Conservation (phyloP, 2,329 filamentous ascomycete genomes). For the Mycosphaerella sp. region DNA sequence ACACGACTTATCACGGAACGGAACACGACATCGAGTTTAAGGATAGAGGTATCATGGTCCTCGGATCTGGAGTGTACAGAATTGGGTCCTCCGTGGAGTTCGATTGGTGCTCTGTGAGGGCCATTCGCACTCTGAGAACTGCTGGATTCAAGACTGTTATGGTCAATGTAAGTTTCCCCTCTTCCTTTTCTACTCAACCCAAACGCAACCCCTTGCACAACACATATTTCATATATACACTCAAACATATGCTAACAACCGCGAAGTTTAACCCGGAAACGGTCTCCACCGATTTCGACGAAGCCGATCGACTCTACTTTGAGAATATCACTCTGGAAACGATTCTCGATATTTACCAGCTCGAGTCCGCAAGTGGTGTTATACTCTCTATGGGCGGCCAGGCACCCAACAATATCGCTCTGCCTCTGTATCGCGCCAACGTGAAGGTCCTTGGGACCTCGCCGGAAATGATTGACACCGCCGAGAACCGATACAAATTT, state of each 20-base stretch:
- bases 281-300: constrained; percentile 72
- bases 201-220: background rate
- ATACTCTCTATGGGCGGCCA: constrained; percentile 96
- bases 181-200: background rate
- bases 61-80: constrained; percentile 91
- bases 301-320: constrained; percentile 91
- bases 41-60: constrained; percentile 91
- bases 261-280: constrained; percentile 67
- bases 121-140: constrained; percentile 81
- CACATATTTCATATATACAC: background rate
- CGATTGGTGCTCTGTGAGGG: constrained; percentile 96
- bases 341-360: constrained; percentile 85
- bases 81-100: constrained; percentile 98
- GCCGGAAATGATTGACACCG: constrained; percentile 96
- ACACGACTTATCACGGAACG: constrained; percentile 88
- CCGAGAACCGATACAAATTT: constrained; percentile 98
- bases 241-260: background rate
- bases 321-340: constrained; percentile 64
- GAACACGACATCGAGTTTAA: constrained; percentile 78
- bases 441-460: constrained; percentile 93
- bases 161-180: constrained; percentile 6
- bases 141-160: constrained; percentile 72
- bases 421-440: constrained; percentile 79
- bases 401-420: constrained; percentile 94
- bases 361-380: constrained; percentile 72